These are phyloP conservation scores for Harringtonia lauricola DNA, from an alignment of 2,329 filamentous ascomycete genomes.

Conservation along the genomic window DNA sequence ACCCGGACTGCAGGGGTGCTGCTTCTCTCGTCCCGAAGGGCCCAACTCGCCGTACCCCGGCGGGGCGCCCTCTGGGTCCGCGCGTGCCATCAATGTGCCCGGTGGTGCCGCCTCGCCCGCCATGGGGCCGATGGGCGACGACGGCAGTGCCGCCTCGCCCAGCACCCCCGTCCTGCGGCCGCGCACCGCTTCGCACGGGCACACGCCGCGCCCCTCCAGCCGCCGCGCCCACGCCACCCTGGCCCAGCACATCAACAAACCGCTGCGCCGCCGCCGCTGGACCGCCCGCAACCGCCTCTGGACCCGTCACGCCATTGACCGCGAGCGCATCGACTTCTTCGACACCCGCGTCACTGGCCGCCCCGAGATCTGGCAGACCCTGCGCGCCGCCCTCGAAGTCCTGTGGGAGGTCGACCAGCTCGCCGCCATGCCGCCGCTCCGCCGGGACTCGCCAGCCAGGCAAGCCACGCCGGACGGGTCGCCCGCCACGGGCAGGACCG, in stretches of 20 bases:
- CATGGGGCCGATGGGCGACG: not conserved
- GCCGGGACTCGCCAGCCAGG: too few relatives aligned
- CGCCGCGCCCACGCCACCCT: conserved; percentile 32
- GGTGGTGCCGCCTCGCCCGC: conserved; percentile 16
- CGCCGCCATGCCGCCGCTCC: not conserved
- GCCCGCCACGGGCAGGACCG: too few relatives aligned
- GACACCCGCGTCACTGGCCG: conserved; percentile 76
- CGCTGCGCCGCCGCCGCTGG: conserved; percentile 57
- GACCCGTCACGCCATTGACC: conserved; percentile 57
- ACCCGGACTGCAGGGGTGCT: conserved; percentile 37
- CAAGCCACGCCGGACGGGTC: too few relatives aligned
- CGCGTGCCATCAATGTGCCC: conserved; percentile 39
- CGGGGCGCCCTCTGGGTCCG: conserved; percentile 33
- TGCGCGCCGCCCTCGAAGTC: conserved; percentile 56
- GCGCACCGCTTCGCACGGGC: not conserved
- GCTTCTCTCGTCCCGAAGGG: conserved; percentile 40
- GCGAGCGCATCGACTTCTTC: conserved; percentile 75
- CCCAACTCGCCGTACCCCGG: conserved; percentile 44
- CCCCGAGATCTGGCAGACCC: conserved; percentile 68
- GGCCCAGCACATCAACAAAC: conserved; percentile 58
- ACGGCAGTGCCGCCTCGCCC: not conserved
- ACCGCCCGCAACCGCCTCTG: conserved; percentile 50
- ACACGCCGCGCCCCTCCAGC: conserved; percentile 11
- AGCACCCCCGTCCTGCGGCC: not conserved
- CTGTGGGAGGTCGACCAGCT: conserved; percentile 41